Evolutionary conservation across 176 grass and related monocot genomes (phyloP).

Genomic region (Dactylis glomerata): DNA sequence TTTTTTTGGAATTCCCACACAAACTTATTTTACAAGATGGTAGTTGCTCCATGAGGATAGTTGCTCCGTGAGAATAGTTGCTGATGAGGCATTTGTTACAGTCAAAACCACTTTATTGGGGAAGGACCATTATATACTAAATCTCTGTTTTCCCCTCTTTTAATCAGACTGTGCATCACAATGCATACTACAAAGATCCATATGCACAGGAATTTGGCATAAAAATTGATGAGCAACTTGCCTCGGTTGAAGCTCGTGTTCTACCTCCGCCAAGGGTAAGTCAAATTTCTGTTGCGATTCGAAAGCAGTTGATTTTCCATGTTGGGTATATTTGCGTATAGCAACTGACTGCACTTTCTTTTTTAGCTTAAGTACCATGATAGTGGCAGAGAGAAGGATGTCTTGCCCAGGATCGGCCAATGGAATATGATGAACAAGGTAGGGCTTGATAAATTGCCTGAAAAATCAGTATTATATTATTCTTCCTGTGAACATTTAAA

Average conservation of each 20-base stretch:
- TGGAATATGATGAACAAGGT: slow-evolving; percentile 99
- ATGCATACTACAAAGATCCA: slow-evolving; percentile 91
- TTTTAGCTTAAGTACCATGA: slow-evolving; percentile 92
- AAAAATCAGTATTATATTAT: slow-evolving; percentile 9
- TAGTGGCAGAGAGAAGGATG: slow-evolving; percentile 88
- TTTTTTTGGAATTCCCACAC: background rate
- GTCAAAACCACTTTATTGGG: background rate
- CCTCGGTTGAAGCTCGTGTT: slow-evolving; percentile 91
- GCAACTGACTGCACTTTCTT: slow-evolving; percentile 2
- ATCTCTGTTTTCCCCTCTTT: background rate
- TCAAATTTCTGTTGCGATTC: slow-evolving; percentile 11
- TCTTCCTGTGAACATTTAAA: background rate
- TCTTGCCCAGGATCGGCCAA: slow-evolving; percentile 80
- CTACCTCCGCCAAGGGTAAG: slow-evolving; percentile 81
- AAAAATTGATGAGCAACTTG: slow-evolving; percentile 76
- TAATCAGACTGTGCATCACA: slow-evolving; percentile 89
- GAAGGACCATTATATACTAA: slow-evolving; percentile 2
- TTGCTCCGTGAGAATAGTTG: background rate
- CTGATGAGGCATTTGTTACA: slow-evolving; percentile 3
- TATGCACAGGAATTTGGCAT: slow-evolving; percentile 97
- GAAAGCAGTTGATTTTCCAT: background rate
- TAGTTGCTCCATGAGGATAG: background rate
- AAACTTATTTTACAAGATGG: background rate
- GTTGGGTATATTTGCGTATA: background rate
- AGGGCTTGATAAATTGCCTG: background rate